phyloP scores from a whole-genome alignment of 2,329 filamentous ascomycete species.

The Stemphylium vesicarium region DNA sequence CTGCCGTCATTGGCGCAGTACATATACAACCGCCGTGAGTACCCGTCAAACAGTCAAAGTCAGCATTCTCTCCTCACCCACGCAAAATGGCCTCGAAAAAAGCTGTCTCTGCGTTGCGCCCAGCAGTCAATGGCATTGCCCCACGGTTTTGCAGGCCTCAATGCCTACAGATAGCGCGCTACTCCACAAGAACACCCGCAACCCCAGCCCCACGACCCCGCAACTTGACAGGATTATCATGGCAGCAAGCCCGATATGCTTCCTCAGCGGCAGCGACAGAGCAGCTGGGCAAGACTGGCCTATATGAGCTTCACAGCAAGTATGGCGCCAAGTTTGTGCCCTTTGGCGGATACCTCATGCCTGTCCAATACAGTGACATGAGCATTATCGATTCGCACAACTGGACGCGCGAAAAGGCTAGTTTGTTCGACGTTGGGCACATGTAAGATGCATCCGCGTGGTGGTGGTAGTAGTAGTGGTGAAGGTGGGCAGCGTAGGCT shows the following conservation, averaged over 20 bases:
- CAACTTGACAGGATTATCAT: constrained; percentile 25
- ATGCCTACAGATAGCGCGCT: constrained; percentile 17
- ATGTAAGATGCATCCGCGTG: constrained; percentile 67
- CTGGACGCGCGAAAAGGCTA: constrained; percentile 87
- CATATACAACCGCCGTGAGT: constrained; percentile 27
- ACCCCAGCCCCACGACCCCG: constrained; percentile 34
- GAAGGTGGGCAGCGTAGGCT: neutral
- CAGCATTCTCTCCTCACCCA: constrained; percentile 15
- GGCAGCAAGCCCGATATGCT: constrained; percentile 33
- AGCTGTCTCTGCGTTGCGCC: constrained; percentile 30
- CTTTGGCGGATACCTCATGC: constrained; percentile 94
- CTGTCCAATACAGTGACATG: constrained; percentile 81
- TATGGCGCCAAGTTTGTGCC: constrained; percentile 92
- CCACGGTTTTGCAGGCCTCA: constrained; percentile 20
- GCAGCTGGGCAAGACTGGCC: constrained; percentile 65
- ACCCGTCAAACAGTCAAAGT: constrained; percentile 15
- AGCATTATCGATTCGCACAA: constrained; percentile 84
- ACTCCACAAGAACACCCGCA: constrained; percentile 20
- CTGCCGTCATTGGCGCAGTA: constrained; percentile 27
- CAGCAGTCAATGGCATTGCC: constrained; percentile 34
- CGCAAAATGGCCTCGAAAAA: constrained; percentile 41
- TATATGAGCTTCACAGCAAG: constrained; percentile 79
- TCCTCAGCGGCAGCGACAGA: constrained; percentile 36
- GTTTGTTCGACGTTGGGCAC: constrained; percentile 94
- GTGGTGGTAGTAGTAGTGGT: neutral